Conservation (phyloP, 1,284 basidiomycete genomes). For the Pascua sp. region DNA sequence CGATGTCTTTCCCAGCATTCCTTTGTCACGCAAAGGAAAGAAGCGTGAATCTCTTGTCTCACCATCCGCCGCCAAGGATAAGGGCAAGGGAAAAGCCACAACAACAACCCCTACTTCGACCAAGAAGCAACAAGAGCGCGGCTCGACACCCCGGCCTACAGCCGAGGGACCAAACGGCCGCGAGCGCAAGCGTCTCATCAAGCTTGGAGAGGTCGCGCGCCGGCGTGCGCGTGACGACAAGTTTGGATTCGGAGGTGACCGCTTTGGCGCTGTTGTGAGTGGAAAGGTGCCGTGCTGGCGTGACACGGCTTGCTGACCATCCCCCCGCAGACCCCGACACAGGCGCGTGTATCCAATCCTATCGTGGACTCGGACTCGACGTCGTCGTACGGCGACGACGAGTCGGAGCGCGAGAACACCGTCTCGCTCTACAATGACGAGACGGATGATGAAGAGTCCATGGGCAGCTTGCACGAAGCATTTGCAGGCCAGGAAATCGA, state of each 20-base stretch:
- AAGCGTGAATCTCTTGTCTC: slow-evolving; percentile 11
- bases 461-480: slow-evolving; percentile 33
- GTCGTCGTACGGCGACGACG: slow-evolving; percentile 44
- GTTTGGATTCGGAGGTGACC: slow-evolving; percentile 30
- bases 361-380: slow-evolving; percentile 31
- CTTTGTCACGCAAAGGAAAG: slow-evolving; percentile 6
- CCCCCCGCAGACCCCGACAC: slow-evolving; percentile 12
- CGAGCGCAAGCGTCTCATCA: slow-evolving; percentile 36
- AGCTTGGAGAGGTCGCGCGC: slow-evolving; percentile 36
- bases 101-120: slow-evolving; percentile 7
- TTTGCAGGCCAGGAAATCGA: slow-evolving; percentile 45
- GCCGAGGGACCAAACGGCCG: slow-evolving; percentile 29
- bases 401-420: slow-evolving; percentile 31
- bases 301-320: neutral
- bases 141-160: slow-evolving; percentile 14
- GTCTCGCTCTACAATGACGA: slow-evolving; percentile 12
- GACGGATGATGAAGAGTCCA: slow-evolving; percentile 31
- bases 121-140: slow-evolving; percentile 2
- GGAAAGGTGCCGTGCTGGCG: slow-evolving; percentile 13
- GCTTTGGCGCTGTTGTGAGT: slow-evolving; percentile 20
- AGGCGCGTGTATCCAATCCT: slow-evolving; percentile 13
- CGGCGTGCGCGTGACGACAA: slow-evolving; percentile 42
- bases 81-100: slow-evolving; percentile 9
- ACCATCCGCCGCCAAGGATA: neutral
- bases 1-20: slow-evolving; percentile 3